Base-by-base conservation (phyloP, 202 grass and related monocot genomes). In the Hordeum pubiflorum region DNA sequence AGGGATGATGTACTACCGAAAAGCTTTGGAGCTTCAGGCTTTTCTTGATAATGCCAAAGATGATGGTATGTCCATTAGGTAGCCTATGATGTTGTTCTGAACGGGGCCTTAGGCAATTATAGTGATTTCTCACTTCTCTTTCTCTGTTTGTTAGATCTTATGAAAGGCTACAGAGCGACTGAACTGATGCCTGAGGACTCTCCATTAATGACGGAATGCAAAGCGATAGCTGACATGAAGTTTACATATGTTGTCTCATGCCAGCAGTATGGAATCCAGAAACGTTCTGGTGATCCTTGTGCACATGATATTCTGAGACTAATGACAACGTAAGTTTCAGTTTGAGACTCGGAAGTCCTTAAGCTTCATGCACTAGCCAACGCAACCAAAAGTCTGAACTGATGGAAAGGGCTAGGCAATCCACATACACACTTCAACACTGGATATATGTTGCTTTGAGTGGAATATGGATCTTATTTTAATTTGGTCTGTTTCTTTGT, bases 1-100 rank as follows among this genome's bases (percentile, higher is more conserved):
- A 89, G 96, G 96, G 44, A 99, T 99, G 96, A 99, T 99, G 96
- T 99, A 95, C 81, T 99, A 96, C 75, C 87, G 92, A 78, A 95
- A 95, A 88, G 90, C 96, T 69, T 80, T 99, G 87, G 92, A 93
- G 65, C 92, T 99, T 87, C 92, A 99, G 78, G 89, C 92, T 79
- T 99, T 99, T 76, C 90, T 99, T 74, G 96, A 99, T 87, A 99
- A 91, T 87, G 92, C 96, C 58, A 79, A 91, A 81, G 89, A 99
- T 81, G 80, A 95, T 52, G 96, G 96, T 99, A 93, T 82, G 56
- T 80, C 63, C 65, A 69, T 44, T 79, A 40, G 23, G 41, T 66
- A 26, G 13, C 79, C 63, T 76, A 33, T 80, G 41, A n/a, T 84
- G 38, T 78, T 52, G 18, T 76, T 81, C 3, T 63, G 61, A 74